Conservation (phyloP, 768 basidiomycete species). For the Amanita subjunquillea region DNA sequence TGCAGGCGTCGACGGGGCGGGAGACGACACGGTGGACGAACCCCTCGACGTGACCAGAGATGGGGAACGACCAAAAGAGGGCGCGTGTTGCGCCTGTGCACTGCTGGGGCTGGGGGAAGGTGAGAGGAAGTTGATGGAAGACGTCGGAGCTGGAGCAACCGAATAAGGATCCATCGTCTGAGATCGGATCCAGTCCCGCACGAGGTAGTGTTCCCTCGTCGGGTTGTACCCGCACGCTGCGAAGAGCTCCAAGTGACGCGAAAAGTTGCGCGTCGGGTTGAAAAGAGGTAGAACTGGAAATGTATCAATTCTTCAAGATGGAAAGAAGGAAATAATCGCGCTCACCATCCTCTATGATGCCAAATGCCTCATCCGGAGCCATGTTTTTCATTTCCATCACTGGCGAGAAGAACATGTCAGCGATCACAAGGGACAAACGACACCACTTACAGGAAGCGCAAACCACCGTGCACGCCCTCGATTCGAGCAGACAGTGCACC, state of each 20-base stretch:
- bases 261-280: conserved; percentile 36
- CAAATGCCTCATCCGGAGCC: conserved; percentile 27
- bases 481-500: conserved; percentile 44
- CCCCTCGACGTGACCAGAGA: neutral
- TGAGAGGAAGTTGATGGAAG: neutral
- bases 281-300: conserved; percentile 43
- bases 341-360: conserved; percentile 33
- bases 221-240: conserved; percentile 29
- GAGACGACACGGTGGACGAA: conserved; percentile 1
- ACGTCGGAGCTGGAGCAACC: neutral
- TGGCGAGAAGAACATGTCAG: conserved; percentile 10
- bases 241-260: conserved; percentile 36
- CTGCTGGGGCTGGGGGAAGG: neutral
- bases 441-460: conserved; percentile 41
- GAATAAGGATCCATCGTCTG: conserved; percentile 4
- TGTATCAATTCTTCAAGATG: neutral
- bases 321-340: neutral
- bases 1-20: conserved; percentile 1
- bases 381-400: conserved; percentile 36
- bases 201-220: conserved; percentile 25
- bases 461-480: conserved; percentile 39
- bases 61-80: neutral
- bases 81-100: neutral
- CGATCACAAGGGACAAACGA: neutral
- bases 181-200: conserved; percentile 26